A percentile compares a stretch with the other conserved stretches of the same genome.
These are phyloP conservation scores for Onygenales sp. DNA, from an alignment of 2,329 filamentous ascomycete genomes.

Conservation along the genomic window DNA sequence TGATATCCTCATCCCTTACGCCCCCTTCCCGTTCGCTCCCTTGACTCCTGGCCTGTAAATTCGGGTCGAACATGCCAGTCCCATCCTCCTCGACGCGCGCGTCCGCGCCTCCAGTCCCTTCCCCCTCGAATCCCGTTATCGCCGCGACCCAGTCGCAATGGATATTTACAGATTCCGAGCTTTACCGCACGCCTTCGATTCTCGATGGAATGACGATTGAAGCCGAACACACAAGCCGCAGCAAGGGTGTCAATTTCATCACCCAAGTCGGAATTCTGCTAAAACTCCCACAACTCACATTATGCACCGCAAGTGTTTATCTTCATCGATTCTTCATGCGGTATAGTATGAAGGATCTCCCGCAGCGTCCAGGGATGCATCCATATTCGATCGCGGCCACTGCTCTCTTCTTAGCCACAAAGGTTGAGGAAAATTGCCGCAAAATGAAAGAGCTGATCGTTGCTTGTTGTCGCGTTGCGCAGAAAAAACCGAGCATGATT, in stretches of 20 bases:
- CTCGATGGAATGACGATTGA: conserved; percentile 67
- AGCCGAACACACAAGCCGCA: conserved; percentile 70
- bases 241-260: conserved; percentile 95
- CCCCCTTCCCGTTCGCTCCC: not conserved
- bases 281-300: conserved; percentile 81
- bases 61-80: conserved; percentile 5
- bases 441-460: conserved; percentile 94
- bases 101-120: conserved; percentile 22
- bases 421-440: conserved; percentile 92
- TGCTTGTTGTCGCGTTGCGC: conserved; percentile 84
- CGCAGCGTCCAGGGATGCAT: conserved; percentile 61
- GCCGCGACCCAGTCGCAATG: conserved; percentile 61
- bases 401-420: conserved; percentile 86
- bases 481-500: conserved; percentile 81
- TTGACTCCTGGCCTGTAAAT: not conserved
- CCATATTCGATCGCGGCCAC: conserved; percentile 93
- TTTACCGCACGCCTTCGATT: conserved; percentile 72
- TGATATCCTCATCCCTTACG: not conserved
- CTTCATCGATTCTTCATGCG: conserved; percentile 97
- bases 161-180: conserved; percentile 78
- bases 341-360: conserved; percentile 66
- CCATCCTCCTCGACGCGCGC: conserved; percentile 21
- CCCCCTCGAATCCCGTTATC: conserved; percentile 39
- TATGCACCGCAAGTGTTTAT: conserved; percentile 87
- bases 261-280: conserved; percentile 87